A percentile compares a stretch with the other conserved stretches of the same genome.
Conservation (phyloP, 495 filamentous ascomycete species). For the Aspergillus ellipticus region DNA sequence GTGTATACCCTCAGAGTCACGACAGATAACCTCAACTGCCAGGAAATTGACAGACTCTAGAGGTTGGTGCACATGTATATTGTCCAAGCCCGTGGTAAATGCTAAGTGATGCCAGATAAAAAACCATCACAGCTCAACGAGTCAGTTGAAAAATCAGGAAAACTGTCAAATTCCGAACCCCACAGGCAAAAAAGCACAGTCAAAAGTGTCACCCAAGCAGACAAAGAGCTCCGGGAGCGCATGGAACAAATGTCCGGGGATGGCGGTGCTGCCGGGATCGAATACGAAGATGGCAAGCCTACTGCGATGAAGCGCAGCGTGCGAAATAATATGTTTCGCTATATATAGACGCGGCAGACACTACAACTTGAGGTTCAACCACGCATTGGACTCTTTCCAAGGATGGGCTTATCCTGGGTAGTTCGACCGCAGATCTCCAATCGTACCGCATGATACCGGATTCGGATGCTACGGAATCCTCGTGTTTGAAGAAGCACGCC, state of each 20-base stretch:
- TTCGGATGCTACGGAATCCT: too few relatives aligned
- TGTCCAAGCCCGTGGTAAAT: neutral
- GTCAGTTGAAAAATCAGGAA: neutral
- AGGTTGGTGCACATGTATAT: neutral
- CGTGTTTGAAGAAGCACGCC: too few relatives aligned
- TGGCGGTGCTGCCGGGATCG: slow-evolving; percentile 73
- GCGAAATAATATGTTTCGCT: slow-evolving; percentile 73
- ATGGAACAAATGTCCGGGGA: slow-evolving; percentile 69
- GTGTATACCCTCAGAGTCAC: neutral
- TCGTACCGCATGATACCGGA: too few relatives aligned
- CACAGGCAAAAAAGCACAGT: slow-evolving; percentile 8
- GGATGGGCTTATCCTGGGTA: neutral
- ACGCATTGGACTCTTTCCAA: neutral
- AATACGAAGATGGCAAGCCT: slow-evolving; percentile 73
- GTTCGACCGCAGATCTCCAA: too few relatives aligned
- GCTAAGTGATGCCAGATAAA: neutral
- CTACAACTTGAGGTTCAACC: neutral
- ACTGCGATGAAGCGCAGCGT: slow-evolving; percentile 75
- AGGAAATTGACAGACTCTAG: neutral
- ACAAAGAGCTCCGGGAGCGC: slow-evolving; percentile 64
- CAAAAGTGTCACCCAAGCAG: slow-evolving; percentile 58
- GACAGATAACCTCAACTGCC: slow-evolving; percentile 7
- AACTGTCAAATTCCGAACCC: slow-evolving; percentile 3
- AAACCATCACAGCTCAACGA: neutral
- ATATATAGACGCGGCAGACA: slow-evolving; percentile 42